Conservation (phyloP, 2,329 filamentous ascomycete genomes). For the Fusarium xylarioides region DNA sequence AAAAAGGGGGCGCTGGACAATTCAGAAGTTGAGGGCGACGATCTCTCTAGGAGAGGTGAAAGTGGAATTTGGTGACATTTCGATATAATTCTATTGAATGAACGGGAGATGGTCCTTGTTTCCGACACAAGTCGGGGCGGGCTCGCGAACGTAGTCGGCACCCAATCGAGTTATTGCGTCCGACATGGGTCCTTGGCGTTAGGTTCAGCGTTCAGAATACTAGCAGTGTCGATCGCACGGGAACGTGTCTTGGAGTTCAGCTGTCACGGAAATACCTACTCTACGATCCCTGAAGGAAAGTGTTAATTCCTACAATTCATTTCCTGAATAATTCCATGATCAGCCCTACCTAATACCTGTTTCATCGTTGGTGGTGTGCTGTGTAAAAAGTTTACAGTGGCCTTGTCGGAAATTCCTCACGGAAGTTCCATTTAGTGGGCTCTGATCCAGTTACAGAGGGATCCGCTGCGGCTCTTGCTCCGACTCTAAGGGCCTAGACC, state of each 20-base stretch:
- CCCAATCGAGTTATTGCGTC: not conserved
- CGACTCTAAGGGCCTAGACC: not conserved
- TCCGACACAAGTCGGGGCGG: not conserved
- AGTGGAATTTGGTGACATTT: not conserved
- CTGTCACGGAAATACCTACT: not conserved
- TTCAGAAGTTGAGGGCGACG: not conserved
- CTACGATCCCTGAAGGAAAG: not conserved
- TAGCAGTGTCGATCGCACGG: not conserved
- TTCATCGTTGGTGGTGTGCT: not conserved
- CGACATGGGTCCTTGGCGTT: not conserved
- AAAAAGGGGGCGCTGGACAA: not conserved
- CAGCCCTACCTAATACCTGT: not conserved
- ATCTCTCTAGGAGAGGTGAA: not conserved
- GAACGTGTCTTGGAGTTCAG: not conserved
- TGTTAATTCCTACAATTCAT: not conserved
- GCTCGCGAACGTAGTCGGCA: not conserved
- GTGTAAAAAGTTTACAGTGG: not conserved
- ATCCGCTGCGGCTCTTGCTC: not conserved
- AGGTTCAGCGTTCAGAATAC: not conserved
- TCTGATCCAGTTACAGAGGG: not conserved
- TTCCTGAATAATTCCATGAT: not conserved
- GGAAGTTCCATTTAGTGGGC: not conserved
- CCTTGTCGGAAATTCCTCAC: not conserved
- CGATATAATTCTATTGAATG: not conserved
- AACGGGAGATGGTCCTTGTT: not conserved